Evolutionary conservation across 257 asterid genomes (phyloP).

Genomic region (Voacanga thouarsii): DNA sequence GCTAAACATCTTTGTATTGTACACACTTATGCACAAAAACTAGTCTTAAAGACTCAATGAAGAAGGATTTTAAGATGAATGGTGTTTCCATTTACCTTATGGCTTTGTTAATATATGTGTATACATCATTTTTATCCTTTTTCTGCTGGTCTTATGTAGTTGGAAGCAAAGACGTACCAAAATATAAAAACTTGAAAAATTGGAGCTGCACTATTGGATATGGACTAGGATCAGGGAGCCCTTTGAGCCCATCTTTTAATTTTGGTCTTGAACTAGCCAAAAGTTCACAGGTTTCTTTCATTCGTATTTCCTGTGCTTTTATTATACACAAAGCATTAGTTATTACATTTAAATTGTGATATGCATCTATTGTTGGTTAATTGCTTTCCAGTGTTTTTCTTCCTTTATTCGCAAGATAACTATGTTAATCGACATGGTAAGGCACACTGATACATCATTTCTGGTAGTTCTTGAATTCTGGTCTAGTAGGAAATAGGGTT

Average conservation of each 20-base stretch:
- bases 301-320: background rate
- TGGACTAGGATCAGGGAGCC: slow-evolving; percentile 89
- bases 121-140: background rate
- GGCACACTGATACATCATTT: too few species aligned
- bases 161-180: slow-evolving; percentile 56
- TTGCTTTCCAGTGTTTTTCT: background rate
- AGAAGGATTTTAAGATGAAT: background rate
- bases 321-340: background rate
- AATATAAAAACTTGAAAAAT: slow-evolving; percentile 66
- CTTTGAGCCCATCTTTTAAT: slow-evolving; percentile 88
- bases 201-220: slow-evolving; percentile 95
- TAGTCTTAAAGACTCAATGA: background rate
- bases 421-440: background rate
- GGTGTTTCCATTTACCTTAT: background rate
- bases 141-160: slow-evolving; percentile 36
- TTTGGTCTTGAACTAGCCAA: slow-evolving; percentile 88
- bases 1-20: background rate
- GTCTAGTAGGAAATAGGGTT: background rate
- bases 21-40: background rate
- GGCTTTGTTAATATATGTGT: background rate
- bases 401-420: background rate
- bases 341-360: background rate
- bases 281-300: slow-evolving; percentile 64
- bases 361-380: background rate
- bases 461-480: background rate